Base-by-base conservation (phyloP, 805 yeast species). In the Candida orba region DNA sequence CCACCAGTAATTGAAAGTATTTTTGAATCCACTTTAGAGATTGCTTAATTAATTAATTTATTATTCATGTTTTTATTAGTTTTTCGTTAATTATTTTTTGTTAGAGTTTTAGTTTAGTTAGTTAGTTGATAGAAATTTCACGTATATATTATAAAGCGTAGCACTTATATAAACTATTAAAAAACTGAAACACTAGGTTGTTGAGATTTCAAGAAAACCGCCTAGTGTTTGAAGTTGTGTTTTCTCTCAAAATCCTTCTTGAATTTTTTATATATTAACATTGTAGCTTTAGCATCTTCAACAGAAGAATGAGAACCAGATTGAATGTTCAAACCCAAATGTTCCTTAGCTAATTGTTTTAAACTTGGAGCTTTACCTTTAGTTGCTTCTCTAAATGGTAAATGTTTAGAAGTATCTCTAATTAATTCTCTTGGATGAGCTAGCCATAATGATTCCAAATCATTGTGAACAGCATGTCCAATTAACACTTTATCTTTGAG, bases 281-380 rank as follows among this genome's bases (percentile, higher is more conserved):
- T 90, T 0, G 96, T 80, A 1, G 90, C 90, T 55, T 77, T 76
- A 0, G 96, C 95, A 66, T 89, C 97, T 57, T 87, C 95, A 1
- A 89, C 86, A 0, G 96, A 86, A 4, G 93, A 83, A 65, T 90
- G 96, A 48, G 78, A 73, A 1, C 81, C 87, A 0, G 65, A 66
- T 61, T 89, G 96, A 45, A 89, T 85, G 9, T 76, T 79, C 2
- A 73, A 43, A 2, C 73, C 69, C 32, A 87, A 59, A 13, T 81
- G 66, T 52, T 76, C 79, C 46, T 71, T 67, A 2, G 84, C 64
- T 27, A 89, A 64, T 49, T 75, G 79, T 59, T 82, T 85, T 55
- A 89, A 68, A 37, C 82, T 68, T 2, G 96, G 96, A 0, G 84
- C 74, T 52, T 78, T 79, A 5, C 91, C 91, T 37, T 68, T 72